Conservation (phyloP, 2,329 filamentous ascomycete species). For the Nigrograna mackinnonii region DNA sequence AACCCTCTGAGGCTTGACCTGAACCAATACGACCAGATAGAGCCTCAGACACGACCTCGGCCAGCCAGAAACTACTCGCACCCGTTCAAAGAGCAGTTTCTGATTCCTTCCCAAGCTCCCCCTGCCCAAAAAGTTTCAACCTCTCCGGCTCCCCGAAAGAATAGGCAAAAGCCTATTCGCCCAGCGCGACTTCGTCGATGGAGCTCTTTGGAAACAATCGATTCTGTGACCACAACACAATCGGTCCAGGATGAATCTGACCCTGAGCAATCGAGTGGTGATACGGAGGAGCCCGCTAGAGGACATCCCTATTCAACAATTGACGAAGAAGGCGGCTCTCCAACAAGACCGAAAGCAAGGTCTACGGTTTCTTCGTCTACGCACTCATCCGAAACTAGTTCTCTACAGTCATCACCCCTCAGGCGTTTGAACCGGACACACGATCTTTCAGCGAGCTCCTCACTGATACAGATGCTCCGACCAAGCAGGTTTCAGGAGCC, state of each 20-base stretch:
- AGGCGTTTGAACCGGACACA: background rate
- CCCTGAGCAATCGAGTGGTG: conserved; percentile 15
- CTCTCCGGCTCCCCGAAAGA: conserved; percentile 4
- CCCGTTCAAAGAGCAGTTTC: conserved; percentile 12
- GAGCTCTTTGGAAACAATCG: conserved; percentile 36
- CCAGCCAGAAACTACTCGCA: conserved; percentile 19
- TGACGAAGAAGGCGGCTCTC: background rate
- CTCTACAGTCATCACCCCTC: background rate
- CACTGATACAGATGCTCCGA: conserved; percentile 20
- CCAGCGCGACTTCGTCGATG: conserved; percentile 22
- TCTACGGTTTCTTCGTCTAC: background rate
- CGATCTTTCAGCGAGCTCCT: conserved; percentile 12
- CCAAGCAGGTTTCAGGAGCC: conserved; percentile 10
- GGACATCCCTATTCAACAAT: background rate
- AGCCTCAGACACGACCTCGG: background rate
- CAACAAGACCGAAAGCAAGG: background rate
- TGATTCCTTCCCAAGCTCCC: background rate
- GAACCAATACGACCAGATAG: background rate
- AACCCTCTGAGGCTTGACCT: conserved; percentile 19
- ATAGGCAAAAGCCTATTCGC: conserved; percentile 20
- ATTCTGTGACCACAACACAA: conserved; percentile 27
- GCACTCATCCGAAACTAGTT: background rate
- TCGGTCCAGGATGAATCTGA: conserved; percentile 12
- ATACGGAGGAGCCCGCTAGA: background rate
- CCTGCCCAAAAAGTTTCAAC: conserved; percentile 3